phyloP scores from a whole-genome alignment of 331 rosid species.

The Erythrophleum ivorense region DNA sequence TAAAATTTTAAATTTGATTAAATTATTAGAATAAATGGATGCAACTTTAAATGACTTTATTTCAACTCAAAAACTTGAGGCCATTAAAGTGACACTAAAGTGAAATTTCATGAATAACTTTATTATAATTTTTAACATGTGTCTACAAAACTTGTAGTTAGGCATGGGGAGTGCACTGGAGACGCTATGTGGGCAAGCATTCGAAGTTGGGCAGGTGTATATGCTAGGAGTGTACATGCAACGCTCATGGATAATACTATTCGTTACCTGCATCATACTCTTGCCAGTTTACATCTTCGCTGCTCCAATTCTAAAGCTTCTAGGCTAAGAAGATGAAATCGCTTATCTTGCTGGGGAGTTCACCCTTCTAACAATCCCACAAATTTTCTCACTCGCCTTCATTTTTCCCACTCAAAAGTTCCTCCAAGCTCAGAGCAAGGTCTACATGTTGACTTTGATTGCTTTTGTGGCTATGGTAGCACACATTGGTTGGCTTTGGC shows the following conservation, averaged over 20 bases:
- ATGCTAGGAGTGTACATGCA: constrained; percentile 91
- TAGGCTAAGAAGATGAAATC: constrained; percentile 72
- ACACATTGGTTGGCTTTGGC: constrained; percentile 64
- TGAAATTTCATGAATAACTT: too few species aligned
- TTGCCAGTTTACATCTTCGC: constrained; percentile 75
- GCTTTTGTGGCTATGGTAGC: constrained; percentile 54
- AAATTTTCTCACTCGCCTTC: constrained; percentile 64
- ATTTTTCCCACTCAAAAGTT: constrained; percentile 83
- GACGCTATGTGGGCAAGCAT: constrained; percentile 69
- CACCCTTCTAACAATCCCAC: constrained; percentile 60
- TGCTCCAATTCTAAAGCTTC: constrained; percentile 65
- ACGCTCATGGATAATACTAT: constrained; percentile 73
- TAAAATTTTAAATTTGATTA: too few species aligned
- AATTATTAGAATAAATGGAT: too few species aligned
- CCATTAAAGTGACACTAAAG: too few species aligned
- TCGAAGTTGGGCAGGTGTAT: constrained; percentile 55
- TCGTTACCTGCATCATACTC: constrained; percentile 48
- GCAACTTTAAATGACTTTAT: too few species aligned
- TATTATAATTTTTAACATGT: too few species aligned
- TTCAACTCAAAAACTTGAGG: too few species aligned
- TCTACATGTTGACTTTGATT: constrained; percentile 62
- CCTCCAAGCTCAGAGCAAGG: constrained; percentile 91
- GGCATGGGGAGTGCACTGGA: constrained; percentile 80
- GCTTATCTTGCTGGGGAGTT: constrained; percentile 72
- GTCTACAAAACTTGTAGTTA: constrained; percentile 41